phyloP scores from a whole-genome alignment of 106 monocot genomes.

The Cymbidium sinense region DNA sequence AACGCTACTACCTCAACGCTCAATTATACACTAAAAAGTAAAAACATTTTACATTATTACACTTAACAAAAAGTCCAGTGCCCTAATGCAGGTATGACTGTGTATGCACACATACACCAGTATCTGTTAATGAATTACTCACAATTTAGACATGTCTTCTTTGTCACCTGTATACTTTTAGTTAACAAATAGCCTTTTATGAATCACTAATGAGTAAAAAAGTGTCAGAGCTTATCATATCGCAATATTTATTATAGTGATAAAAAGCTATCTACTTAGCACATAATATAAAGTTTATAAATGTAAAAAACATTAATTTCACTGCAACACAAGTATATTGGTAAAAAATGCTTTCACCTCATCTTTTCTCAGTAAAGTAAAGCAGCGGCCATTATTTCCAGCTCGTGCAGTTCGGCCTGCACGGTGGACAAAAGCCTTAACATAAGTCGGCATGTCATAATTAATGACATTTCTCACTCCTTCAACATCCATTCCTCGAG shows the following conservation, averaged over 20 bases:
- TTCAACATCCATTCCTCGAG: constrained; percentile 92
- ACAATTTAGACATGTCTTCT: neutral
- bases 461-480: constrained; percentile 85
- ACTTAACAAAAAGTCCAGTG: neutral
- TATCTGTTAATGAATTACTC: neutral
- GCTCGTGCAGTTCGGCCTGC: constrained; percentile 95
- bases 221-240: neutral
- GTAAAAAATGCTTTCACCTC: constrained; percentile 37
- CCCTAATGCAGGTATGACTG: neutral
- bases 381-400: constrained; percentile 69
- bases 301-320: constrained; percentile 2
- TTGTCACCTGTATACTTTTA: neutral
- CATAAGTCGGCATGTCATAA: constrained; percentile 80
- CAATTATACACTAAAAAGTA: neutral
- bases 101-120: neutral
- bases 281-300: neutral
- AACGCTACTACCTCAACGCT: neutral
- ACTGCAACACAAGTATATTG: neutral
- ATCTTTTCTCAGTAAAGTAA: constrained; percentile 69
- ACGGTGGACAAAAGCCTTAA: constrained; percentile 86
- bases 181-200: neutral
- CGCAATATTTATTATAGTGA: neutral
- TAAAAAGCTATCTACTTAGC: neutral
- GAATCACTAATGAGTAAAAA: neutral
- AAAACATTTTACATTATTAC: neutral